phyloP scores from a whole-genome alignment of 441 rosid species.

The Gossypium schwendimanii region DNA sequence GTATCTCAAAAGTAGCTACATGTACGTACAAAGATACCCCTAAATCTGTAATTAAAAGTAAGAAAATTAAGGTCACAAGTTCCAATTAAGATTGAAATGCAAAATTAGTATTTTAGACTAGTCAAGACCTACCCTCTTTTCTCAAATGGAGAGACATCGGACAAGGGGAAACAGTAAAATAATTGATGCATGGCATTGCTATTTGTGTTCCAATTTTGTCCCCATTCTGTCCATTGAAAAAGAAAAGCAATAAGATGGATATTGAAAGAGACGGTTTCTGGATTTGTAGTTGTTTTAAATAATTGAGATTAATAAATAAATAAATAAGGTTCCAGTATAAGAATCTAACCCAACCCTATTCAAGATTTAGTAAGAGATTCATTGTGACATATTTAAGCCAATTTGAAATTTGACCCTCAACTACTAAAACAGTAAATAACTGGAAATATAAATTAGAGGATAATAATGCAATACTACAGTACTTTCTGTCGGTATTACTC shows the following conservation, averaged over 20 bases:
- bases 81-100: background rate
- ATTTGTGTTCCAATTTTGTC: slow-evolving; percentile 14
- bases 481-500: slow-evolving; percentile 16
- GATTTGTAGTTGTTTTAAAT: background rate
- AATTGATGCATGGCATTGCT: background rate
- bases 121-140: background rate
- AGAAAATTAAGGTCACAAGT: background rate
- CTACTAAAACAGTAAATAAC: background rate
- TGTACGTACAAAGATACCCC: background rate
- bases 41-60: background rate
- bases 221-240: background rate
- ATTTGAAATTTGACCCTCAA: background rate
- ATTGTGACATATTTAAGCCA: background rate
- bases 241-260: background rate
- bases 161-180: slow-evolving; percentile 10
- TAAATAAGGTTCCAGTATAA: too few relatives aligned
- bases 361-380: too few relatives aligned
- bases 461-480: slow-evolving; percentile 9
- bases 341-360: too few relatives aligned
- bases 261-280: background rate
- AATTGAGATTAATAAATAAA: too few relatives aligned
- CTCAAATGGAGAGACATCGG: slow-evolving; percentile 22
- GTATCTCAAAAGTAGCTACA: background rate
- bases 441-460: background rate
- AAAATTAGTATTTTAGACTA: background rate